Base-by-base conservation (phyloP, 2,329 filamentous ascomycete genomes). In the Cercospora zeina region DNA sequence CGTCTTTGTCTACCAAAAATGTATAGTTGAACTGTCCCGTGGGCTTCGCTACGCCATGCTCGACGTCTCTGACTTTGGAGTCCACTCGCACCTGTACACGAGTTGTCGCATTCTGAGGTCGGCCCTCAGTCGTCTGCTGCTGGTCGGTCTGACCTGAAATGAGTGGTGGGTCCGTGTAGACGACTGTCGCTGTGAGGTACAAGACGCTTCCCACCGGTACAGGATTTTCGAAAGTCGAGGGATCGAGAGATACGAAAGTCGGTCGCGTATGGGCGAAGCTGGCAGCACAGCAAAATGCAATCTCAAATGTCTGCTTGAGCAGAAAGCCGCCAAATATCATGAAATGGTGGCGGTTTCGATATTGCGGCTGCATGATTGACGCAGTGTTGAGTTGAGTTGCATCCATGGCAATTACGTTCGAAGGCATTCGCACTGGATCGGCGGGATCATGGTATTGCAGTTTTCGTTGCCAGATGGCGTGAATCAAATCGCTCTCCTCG, bases 251-350 rank as follows among this genome's bases (percentile, higher is more conserved):
- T 56, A 91, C 79, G 78, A 91, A 91, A 14, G 85, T 88, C 1
- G 88, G 88, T 2, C 88, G 81, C 1, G 84, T 82, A 71, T 89
- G 87, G 0, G 88, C 85, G 71, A 90, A 89, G 8, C 85, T 85
- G 1, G 88, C 87, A 0, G 87, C 88, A 70, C 87, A 89, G 73
- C 87, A 90, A 76, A 91, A 91, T 1, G 89, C 88, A 6, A 91
- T 81, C 75, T 91, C 89, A 69, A 90, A 91, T 0, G 87, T 89
- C 70, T 89, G 86, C 71, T 89, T 89, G 10, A 91, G 79, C 10
- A 91, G 82, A 72, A 88, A 90, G 13, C 89, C 89, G 56, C 89
- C 89, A 69, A 91, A 91, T 59, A 91, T 89, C 88, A 90, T 90
- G 74, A 89, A 89, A 69, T 89, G 86, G 74, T 90, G 87, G 1